Base-by-base conservation (phyloP, 768 basidiomycete genomes). In the Paxillus involutus region DNA sequence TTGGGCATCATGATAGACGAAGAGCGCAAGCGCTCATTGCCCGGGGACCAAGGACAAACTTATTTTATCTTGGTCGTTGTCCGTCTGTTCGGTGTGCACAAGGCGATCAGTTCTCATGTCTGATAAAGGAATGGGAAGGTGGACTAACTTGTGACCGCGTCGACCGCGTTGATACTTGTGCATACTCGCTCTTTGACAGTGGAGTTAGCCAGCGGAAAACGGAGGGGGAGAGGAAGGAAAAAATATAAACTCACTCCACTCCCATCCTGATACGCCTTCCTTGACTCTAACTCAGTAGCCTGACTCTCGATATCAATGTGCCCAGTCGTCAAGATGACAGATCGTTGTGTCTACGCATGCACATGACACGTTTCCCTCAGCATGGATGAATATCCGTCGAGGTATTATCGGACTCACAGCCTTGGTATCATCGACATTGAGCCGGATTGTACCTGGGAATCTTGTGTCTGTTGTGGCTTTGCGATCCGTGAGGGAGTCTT, bases 91-190 rank as follows among this genome's bases (percentile, higher is more conserved):
- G 39, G 13, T 13, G 35, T 35, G 35, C 12, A 10, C 10, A 24
- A 24, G 12, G 19, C 11, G 6, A 39, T 13, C 11, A 36, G 10
- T 10, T 4, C 17, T 19, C 39, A 17, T 3, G 6, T 36, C 29
- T 16, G 56, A 47, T 43, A 62, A 29, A 41, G 9, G 33, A 7
- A 44, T 4, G 6, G 24, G 17, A 5, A 16, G 21, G 21, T 21
- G 21, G 21, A 49, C 57, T 4, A 24, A 60, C 65, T 53, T 63
- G 63, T 11, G 65, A 66, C 32, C 55, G 56, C 0, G 63, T 52
- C 14, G 63, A 67, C 2, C n/a, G 51, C 0, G 57, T 14, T 0
- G 56, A 67, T 6, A 63, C 50, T 12, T 65, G 51, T 6, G 53
- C 11, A 37, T 62, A 65, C 13, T 44, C 49, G 30, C 45, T 51